phyloP scores from a whole-genome alignment of 106 monocot species.

The Posidonia australis region DNA sequence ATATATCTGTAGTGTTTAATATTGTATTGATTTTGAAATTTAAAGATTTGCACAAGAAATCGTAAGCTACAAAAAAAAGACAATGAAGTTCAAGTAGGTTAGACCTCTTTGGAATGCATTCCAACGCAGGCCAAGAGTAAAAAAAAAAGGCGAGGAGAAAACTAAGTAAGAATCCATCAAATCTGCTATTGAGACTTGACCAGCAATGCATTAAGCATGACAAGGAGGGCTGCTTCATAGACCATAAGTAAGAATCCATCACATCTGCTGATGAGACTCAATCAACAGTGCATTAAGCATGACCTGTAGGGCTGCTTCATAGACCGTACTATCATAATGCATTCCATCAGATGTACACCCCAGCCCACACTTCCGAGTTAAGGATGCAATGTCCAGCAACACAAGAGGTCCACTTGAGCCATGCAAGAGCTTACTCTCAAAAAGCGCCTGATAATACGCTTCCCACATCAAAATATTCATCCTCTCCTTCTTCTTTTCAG shows the following conservation, averaged over 20 bases:
- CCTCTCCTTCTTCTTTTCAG: conserved; percentile 62
- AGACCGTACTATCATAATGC: conserved; percentile 64
- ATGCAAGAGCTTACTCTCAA: conserved; percentile 31
- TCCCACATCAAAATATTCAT: conserved; percentile 34
- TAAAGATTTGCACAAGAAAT: not conserved
- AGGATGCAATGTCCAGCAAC: conserved; percentile 53
- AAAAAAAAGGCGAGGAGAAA: not conserved
- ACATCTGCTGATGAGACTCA: conserved; percentile 39
- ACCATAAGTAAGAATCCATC: conserved; percentile 11
- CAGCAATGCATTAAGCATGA: conserved; percentile 76
- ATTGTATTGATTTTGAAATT: not conserved
- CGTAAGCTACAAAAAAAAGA: not conserved
- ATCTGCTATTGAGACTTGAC: conserved; percentile 39
- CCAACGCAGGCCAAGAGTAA: not conserved
- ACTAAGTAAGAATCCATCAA: not conserved
- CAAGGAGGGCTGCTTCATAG: conserved; percentile 68
- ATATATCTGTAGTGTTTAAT: not conserved
- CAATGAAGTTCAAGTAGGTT: not conserved
- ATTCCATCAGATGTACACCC: conserved; percentile 80
- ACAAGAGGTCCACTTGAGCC: conserved; percentile 44
- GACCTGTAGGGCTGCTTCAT: conserved; percentile 74
- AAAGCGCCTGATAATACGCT: conserved; percentile 38
- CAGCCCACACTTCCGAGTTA: conserved; percentile 47
- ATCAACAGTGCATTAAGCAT: conserved; percentile 72
- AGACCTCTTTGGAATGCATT: not conserved